Conservation (phyloP, 805 yeast genomes). For the Teunomyces tritomae region DNA sequence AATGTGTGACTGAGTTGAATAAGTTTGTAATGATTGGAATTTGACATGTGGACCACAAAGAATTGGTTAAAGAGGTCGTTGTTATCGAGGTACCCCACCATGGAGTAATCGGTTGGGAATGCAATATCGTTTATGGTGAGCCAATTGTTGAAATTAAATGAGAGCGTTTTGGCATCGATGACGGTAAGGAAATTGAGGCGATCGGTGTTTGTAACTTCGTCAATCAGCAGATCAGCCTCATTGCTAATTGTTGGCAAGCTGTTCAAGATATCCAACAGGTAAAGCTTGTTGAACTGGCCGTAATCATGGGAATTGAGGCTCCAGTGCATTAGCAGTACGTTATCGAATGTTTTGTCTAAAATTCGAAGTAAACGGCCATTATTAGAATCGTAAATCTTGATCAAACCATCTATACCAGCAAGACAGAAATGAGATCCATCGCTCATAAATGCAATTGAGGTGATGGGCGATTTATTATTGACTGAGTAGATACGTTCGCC, state of each 20-base stretch:
- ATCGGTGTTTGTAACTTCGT: conserved; percentile 5
- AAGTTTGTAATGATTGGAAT: conserved; percentile 8
- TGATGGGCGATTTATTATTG: conserved; percentile 31
- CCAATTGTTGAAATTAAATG: conserved; percentile 31
- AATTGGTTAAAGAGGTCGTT: conserved; percentile 25
- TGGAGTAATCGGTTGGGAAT: conserved; percentile 14
- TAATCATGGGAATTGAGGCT: conserved; percentile 2
- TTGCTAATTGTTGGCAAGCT: conserved; percentile 37
- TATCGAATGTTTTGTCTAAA: conserved; percentile 15
- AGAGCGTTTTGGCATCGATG: conserved; percentile 20
- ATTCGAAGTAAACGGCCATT: conserved; percentile 41
- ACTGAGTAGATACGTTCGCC: conserved; percentile 54
- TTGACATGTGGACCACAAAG: conserved; percentile 19
- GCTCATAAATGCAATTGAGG: conserved; percentile 29
- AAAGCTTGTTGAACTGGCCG: conserved; percentile 19
- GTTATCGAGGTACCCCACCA: conserved; percentile 17
- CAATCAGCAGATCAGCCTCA: conserved; percentile 10
- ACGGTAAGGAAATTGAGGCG: conserved; percentile 25
- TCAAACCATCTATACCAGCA: conserved; percentile 42
- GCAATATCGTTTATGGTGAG: conserved; percentile 26
- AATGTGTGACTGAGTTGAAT: conserved; percentile 15
- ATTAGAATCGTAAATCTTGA: conserved; percentile 45
- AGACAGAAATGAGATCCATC: conserved; percentile 44
- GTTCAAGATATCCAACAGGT: conserved; percentile 25
- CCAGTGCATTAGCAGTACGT: conserved; percentile 19